Base-by-base conservation (phyloP, 2,329 filamentous ascomycete species). In the Tolypocladium ovalisporum region DNA sequence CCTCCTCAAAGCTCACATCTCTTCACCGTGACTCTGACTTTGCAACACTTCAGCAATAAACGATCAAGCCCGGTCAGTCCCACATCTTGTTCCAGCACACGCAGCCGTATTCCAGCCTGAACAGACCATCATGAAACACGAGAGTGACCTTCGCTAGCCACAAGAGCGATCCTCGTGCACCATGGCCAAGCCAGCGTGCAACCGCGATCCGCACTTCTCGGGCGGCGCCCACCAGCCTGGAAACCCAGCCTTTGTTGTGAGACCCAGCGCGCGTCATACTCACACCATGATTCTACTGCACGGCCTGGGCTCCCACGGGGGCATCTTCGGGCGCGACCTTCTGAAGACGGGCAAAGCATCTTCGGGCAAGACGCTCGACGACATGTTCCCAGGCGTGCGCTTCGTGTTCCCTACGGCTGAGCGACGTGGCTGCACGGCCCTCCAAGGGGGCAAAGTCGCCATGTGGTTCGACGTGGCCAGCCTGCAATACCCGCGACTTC, bases 391-490 rank as follows among this genome's bases (percentile, higher is more conserved):
- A 0, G 63, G 70, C 12, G 70, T 73, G 1, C 76, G 75, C 58
- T 81, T 80, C 57, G 66, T 82, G 44, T 82, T 82, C 57, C 79
- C 79, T 0, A 80, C 78, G 0, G 73, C 79, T 0, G 70, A 66
- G 8, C 73, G 72, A 15, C 70, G 76, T 0, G 74, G 76, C 12
- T 74, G 79, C 0, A 71, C 66, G 1, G 68, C 71, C 3, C 75
- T 78, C 49, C 72, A 76, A 8, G 71, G 73, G 2, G 67, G 70
- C 0, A 66, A 69, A 13, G 71, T 80, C 40, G 75, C 76, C 10
- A 76, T 79, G 62, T 83, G 79, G 78, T 81, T 79, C 59, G 74
- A 82, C 61, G 70, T 75, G 12, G 75, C 71, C 22, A 71, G 70
- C 1, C 64, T 79, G 0, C 60, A 68, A 0, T 68, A 77, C 40